Evolutionary conservation across 73 alveolate species (phyloP), one percentile per base, ranked within the genome.

Genomic region (Paramecium bursaria): DNA sequence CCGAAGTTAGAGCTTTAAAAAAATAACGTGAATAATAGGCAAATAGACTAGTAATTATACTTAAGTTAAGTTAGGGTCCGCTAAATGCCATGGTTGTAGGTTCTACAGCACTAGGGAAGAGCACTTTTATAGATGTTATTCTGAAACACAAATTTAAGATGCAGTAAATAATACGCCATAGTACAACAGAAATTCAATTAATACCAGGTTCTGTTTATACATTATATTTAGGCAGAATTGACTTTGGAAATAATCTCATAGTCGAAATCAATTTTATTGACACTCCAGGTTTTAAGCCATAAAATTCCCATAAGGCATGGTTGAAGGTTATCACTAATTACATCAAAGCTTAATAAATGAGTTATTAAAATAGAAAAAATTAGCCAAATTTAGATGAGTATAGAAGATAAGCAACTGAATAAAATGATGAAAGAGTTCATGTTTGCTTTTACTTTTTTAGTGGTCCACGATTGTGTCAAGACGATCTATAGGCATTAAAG

Each of bases 11-110:
- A 39, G 82, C 82, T 0, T 23, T 67, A 21, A 31, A 25, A 6
- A 21, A 33, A 15, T 35, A 35, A 19, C 17, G 42, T 21, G 42
- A 67, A 67, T 10, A 67, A 39, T 35, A 46, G 21, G 52, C 31
- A 23, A 23, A 67, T 4, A 67, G 42, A n/a, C 82, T 55, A 35
- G 82, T 67, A 67, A 1, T 31, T 13, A 27, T 11, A n/a, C n/a
- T 35, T 1, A 13, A 4, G 31, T 1, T 39, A 10, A 2, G 26
- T 15, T 50, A 79, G 89, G 73, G 51, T 1, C 54, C 31, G 15
- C 21, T 79, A 0, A 79, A 79, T 25, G 73, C 54, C 7, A 79
- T 79, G 89, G 89, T 79, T 1, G 89, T 27, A 17, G 89, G 89
- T 4, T 39, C 31, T 7, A 39, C 75, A 54, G 89, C 85, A 17